Evolutionary conservation across 352 stramenopile genomes (phyloP).

Genomic region (Halophytophthora polymorphica): DNA sequence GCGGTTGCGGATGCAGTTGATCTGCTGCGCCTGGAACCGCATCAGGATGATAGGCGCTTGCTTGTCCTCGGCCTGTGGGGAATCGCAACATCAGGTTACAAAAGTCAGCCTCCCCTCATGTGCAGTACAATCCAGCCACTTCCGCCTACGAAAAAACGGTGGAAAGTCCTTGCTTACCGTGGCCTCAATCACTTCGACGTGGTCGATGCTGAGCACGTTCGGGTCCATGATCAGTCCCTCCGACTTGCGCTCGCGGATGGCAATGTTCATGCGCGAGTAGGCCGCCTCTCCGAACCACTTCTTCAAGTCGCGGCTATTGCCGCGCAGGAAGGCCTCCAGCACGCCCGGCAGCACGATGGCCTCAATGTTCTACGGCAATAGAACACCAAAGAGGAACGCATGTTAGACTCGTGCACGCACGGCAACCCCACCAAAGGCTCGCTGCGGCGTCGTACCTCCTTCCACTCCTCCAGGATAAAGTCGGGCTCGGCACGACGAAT

Average conservation of each 20-base stretch:
- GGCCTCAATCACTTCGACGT: constrained; percentile 95
- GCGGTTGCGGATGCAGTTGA: constrained; percentile 98
- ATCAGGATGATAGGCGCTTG: constrained; percentile 95
- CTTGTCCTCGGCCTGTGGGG: constrained; percentile 75
- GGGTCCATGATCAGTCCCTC: constrained; percentile 93
- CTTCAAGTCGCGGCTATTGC: constrained; percentile 94
- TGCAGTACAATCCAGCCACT: not conserved
- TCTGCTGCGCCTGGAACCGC: constrained; percentile 98
- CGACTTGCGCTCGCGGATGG: constrained; percentile 93
- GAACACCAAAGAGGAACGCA: constrained; percentile 1
- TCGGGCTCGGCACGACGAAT: constrained; percentile 95
- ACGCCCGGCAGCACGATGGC: constrained; percentile 93
- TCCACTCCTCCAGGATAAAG: constrained; percentile 97
- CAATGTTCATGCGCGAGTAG: constrained; percentile 93
- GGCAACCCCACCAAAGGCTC: not conserved
- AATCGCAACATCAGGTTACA: constrained; percentile 6
- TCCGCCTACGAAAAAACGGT: not conserved
- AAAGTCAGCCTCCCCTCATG: not conserved
- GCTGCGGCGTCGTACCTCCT: constrained; percentile 42
- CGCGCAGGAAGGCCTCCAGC: constrained; percentile 93
- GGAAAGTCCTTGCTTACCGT: constrained; percentile 37
- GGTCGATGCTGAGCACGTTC: constrained; percentile 95
- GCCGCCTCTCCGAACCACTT: constrained; percentile 95
- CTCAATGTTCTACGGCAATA: constrained; percentile 73
- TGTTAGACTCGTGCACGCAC: not conserved